Evolutionary conservation across 768 basidiomycete genomes (phyloP).

Genomic region (Artomyces pyxidatus): DNA sequence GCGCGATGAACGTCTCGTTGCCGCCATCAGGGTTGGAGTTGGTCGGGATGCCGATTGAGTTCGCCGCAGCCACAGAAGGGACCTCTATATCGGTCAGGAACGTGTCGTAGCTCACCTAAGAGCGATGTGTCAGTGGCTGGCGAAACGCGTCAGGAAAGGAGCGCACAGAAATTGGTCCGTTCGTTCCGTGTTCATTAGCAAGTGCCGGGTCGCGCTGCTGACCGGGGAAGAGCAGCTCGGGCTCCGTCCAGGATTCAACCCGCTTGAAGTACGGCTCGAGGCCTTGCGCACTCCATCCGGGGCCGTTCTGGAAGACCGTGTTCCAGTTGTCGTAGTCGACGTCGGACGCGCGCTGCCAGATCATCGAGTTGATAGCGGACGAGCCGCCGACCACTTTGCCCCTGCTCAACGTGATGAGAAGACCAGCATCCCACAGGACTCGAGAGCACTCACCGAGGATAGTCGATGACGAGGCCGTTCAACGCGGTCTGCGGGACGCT

Average conservation of each 20-base stretch:
- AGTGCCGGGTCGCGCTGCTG: background rate
- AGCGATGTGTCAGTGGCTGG: too few species aligned
- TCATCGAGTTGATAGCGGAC: too few species aligned
- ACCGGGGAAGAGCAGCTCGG: background rate
- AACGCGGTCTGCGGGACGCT: background rate
- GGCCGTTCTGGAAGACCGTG: background rate
- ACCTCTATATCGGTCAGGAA: background rate
- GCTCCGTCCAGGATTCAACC: background rate
- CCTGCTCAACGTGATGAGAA: too few species aligned
- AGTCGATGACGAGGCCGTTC: background rate
- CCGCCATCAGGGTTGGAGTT: background rate
- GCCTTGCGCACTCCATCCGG: background rate
- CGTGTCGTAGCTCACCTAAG: background rate
- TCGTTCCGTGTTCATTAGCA: too few species aligned
- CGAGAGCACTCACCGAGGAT: too few species aligned
- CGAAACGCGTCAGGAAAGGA: too few species aligned
- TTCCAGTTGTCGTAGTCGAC: background rate
- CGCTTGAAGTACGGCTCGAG: background rate
- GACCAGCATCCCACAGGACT: too few species aligned
- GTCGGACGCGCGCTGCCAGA: background rate
- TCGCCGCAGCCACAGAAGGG: background rate
- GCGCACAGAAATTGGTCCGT: too few species aligned
- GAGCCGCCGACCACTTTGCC: too few species aligned
- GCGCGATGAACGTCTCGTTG: background rate
- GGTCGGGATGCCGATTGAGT: background rate